Evolutionary conservation across 2,329 filamentous ascomycete species (phyloP).

Genomic region (Neocatenulostroma microsporum): DNA sequence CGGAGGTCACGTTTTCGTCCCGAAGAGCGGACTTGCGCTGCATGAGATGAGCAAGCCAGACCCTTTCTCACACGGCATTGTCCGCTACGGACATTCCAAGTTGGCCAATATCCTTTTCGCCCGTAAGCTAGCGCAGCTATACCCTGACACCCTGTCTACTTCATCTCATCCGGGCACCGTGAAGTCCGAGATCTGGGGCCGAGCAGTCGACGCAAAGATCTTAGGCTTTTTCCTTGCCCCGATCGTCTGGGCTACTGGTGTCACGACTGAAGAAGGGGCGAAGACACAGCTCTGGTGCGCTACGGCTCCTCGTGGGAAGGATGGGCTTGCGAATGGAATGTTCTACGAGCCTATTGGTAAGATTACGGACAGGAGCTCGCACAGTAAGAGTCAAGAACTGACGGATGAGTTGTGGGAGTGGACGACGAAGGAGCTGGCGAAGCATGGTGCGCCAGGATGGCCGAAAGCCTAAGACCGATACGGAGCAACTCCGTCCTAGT

Average conservation of each 20-base stretch:
- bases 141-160: constrained; percentile 39
- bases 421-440: constrained; percentile 17
- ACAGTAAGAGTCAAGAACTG: constrained; percentile 21
- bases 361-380: constrained; percentile 15
- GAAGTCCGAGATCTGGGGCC: constrained; percentile 34
- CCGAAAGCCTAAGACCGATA: background rate
- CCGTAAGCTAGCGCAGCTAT: constrained; percentile 34
- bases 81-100: constrained; percentile 44
- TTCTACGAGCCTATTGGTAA: constrained; percentile 40
- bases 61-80: constrained; percentile 19
- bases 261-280: constrained; percentile 26
- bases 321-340: constrained; percentile 33
- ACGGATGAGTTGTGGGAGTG: constrained; percentile 32
- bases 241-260: constrained; percentile 6
- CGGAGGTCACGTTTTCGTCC: constrained; percentile 14
- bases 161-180: constrained; percentile 45
- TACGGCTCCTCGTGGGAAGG: constrained; percentile 17
- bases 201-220: constrained; percentile 7
- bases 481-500: no score
- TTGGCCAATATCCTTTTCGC: constrained; percentile 45
- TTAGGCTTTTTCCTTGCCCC: constrained; percentile 8
- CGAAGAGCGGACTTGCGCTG: constrained; percentile 14
- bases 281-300: constrained; percentile 39
- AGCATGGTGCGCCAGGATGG: background rate
- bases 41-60: constrained; percentile 27